These are phyloP conservation scores for Aspergillus niger DNA, from an alignment of 2,329 filamentous ascomycete species.

Conservation along the genomic window DNA sequence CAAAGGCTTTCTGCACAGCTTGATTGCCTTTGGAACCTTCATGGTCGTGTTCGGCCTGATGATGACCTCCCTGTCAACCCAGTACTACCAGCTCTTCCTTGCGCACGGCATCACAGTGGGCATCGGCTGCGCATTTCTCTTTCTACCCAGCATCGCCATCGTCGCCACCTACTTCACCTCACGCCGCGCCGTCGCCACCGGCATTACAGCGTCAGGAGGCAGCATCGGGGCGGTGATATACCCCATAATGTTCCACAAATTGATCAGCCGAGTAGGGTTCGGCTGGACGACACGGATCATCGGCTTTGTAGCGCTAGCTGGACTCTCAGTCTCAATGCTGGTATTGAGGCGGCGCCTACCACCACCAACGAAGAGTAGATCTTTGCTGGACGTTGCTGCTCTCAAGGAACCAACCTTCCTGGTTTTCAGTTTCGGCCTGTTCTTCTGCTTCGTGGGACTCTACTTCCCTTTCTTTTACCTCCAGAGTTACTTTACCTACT, in stretches of 20 bases:
- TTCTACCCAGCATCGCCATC: slow-evolving; percentile 42
- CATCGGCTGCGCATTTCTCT: slow-evolving; percentile 53
- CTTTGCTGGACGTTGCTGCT: slow-evolving; percentile 38
- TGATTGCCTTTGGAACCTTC: slow-evolving; percentile 46
- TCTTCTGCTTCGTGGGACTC: slow-evolving; percentile 45
- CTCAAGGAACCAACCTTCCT: slow-evolving; percentile 42
- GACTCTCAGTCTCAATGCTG: slow-evolving; percentile 36
- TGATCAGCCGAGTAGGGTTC: slow-evolving; percentile 58
- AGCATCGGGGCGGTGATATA: slow-evolving; percentile 62
- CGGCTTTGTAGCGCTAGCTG: slow-evolving; percentile 63
- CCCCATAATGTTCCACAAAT: slow-evolving; percentile 61
- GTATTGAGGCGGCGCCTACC: slow-evolving; percentile 16
- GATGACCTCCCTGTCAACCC: slow-evolving; percentile 32
- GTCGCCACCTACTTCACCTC: slow-evolving; percentile 56
- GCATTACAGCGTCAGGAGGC: slow-evolving; percentile 57
- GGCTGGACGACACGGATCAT: slow-evolving; percentile 60
- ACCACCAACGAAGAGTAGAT: slow-evolving; percentile 30
- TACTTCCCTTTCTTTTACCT: slow-evolving; percentile 56
- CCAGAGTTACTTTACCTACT: slow-evolving; percentile 53
- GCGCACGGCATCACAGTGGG: slow-evolving; percentile 58
- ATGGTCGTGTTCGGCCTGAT: slow-evolving; percentile 38
- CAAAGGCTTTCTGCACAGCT: slow-evolving; percentile 44
- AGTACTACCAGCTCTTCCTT: slow-evolving; percentile 60
- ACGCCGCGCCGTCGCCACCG: slow-evolving; percentile 56
- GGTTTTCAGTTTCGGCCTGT: slow-evolving; percentile 42